Evolutionary conservation across 441 rosid species (phyloP), one percentile per base, ranked within the genome.

Genomic region (Bruguiera hainesii): DNA sequence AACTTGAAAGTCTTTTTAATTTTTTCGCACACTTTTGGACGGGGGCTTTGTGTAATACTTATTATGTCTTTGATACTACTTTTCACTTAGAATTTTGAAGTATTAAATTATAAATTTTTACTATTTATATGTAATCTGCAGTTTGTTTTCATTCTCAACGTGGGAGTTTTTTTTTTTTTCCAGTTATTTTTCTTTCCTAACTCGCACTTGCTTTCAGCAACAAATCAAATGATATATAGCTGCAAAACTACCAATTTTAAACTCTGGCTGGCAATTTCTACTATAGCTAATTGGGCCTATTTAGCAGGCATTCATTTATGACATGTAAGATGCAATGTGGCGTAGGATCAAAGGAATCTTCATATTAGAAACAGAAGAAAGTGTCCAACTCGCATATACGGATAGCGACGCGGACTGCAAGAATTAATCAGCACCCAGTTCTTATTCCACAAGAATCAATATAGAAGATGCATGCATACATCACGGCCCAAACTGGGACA

Each of bases 1-100:
- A 60, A 49, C 57, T 63, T 82, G 48, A 85, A 15, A 50, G 31
- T 30, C 26, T 30, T 30, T 30, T 30, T 5, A 30, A 5, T 30
- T 30, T 30, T 30, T 30, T 30, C 0, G 31, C 31, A 30, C 31
- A 0, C 31, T 30, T 31, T 31, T 31, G 35, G 35, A 6, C 35
- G 35, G 7, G 35, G 35, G 31, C 31, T 3, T 29, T 4, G 31
- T 4, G 35, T 6, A 31, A 6, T 1, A 1, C 6, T 31, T 31
- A 7, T 31, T 31, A 31, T 1, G 35, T 1, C 0, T 6, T 31
- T 6, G 8, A 31, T 7, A 31, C 8, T 0, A 6, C 5, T 31
- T 31, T 5, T 5, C 1, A 6, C 6, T 5, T 6, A 31, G 5
- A 31, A 29, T 31, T 31, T 31, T 31, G 6, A 31, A 31, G 5